Conservation (phyloP, 2,329 filamentous ascomycete species). For the Cytospora leucostoma region DNA sequence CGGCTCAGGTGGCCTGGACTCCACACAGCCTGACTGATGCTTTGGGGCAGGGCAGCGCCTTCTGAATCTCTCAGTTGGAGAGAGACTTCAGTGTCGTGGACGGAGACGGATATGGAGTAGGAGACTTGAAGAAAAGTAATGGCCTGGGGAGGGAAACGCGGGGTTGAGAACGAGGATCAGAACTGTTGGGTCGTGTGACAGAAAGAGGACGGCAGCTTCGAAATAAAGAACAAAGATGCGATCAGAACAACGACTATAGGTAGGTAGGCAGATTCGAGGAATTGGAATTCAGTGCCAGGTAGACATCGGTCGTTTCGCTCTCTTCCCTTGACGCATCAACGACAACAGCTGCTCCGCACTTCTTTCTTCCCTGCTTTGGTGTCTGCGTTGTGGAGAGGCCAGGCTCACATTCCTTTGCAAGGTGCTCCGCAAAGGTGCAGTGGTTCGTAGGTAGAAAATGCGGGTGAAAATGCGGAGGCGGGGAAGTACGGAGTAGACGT, state of each 20-base stretch:
- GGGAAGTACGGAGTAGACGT: conserved; percentile 10
- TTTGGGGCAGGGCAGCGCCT: conserved; percentile 4
- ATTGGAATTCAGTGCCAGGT: neutral
- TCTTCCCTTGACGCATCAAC: neutral
- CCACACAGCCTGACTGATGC: conserved; percentile 8
- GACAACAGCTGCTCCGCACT: neutral
- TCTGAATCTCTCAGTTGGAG: conserved; percentile 11
- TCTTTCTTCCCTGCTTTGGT: conserved; percentile 5
- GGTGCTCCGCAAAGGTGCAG: conserved; percentile 21
- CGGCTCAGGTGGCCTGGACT: conserved; percentile 6
- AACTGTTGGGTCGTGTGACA: neutral
- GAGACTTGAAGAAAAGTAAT: neutral
- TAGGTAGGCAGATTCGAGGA: neutral
- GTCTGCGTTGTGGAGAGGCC: conserved; percentile 7
- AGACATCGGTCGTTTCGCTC: neutral
- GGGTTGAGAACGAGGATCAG: neutral
- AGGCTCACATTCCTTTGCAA: neutral
- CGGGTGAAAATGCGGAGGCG: conserved; percentile 28
- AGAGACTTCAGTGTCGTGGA: conserved; percentile 5
- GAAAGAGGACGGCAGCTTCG: conserved; percentile 3
- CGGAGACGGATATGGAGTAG: conserved; percentile 13
- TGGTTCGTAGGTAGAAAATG: conserved; percentile 14
- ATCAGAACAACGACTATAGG: neutral
- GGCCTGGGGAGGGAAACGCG: neutral
- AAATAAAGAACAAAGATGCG: conserved; percentile 10